A percentile compares a stretch with the other conserved stretches of the same genome.
These are phyloP conservation scores for Paxillus ammoniavirescens DNA, from an alignment of 768 basidiomycete species.

Conservation along the genomic window DNA sequence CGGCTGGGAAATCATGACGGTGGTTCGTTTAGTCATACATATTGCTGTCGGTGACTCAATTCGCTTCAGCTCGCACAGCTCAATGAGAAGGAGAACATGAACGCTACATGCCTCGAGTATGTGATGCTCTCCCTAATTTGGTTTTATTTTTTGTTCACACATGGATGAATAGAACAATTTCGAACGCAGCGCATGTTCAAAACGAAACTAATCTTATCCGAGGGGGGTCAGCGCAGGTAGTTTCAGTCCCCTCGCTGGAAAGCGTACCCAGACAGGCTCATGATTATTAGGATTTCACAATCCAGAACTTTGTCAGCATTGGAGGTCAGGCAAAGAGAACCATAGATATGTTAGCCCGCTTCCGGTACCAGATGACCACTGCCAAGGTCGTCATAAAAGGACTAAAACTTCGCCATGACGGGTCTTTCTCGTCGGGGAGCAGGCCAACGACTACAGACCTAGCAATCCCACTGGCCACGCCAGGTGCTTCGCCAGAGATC, in stretches of 20 bases:
- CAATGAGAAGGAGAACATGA: not conserved
- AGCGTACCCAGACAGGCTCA: not conserved
- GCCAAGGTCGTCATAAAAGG: too few relatives aligned
- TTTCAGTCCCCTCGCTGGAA: not conserved
- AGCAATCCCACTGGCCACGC: too few relatives aligned
- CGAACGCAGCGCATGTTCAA: not conserved
- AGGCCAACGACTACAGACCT: too few relatives aligned
- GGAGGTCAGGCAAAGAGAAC: not conserved
- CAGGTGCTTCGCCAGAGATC: too few relatives aligned
- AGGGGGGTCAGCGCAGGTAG: not conserved
- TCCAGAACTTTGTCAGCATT: not conserved
- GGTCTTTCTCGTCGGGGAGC: too few relatives aligned
- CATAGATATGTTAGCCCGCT: not conserved
- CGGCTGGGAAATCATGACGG: not conserved
- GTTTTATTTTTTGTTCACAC: not conserved
- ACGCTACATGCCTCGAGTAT: not conserved
- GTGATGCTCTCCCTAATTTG: not conserved
- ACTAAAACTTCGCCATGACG: too few relatives aligned
- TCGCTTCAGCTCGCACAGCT: not conserved
- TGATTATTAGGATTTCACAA: not conserved
- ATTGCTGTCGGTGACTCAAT: not conserved
- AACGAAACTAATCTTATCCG: not conserved
- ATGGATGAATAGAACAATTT: not conserved
- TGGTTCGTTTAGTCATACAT: not conserved
- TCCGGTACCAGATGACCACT: not conserved